Evolutionary conservation across 2,329 filamentous ascomycete genomes (phyloP), one percentile per base, ranked within the genome.

Genomic region (Alternaria conjuncta): DNA sequence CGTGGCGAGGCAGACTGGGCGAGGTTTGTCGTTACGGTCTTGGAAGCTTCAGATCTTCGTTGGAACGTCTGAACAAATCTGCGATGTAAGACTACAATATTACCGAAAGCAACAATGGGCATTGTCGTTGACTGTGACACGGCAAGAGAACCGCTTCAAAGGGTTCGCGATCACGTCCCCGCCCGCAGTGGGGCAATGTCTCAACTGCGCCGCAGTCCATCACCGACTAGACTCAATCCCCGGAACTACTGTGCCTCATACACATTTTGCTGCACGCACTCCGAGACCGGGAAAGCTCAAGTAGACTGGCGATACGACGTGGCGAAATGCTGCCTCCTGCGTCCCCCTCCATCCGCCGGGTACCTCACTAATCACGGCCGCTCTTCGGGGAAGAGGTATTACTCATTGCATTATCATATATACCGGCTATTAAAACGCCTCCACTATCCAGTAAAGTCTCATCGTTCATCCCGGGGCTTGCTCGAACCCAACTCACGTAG

Each of bases 171-270:
- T 30, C 9, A 1, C 15, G 26, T 32, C 21, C 47, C 18, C 30
- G 49, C 25, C 49, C 18, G 49, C 11, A 2, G 55, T 57, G 44
- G 44, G 55, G 55, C 43, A 20, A 49, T 57, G 44, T 50, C 55
- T 46, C 18, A 47, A 26, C 55, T 21, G 28, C 55, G 55, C 55
- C 55, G 55, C 55, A 57, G 6, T 57, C 8, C 44, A 36, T 43
- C 26, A 11, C 12, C 18, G 6, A 50, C 55, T 47, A 41, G n/a
- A 23, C 21, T 57, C 3, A 1, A 36, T 36, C 30, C 6, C 9
- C 49, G 49, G 49, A 11, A 25, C 15, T 25, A 25, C 32, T 36
- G 28, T 36, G 44, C 28, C 28, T 36, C 44, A 25, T 32, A 26
- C 20, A 13, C 30, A 26, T 11, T n/a, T 47, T 18, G 8, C 28